phyloP scores from a whole-genome alignment of 2,329 filamentous ascomycete species.

The Cercospora berteroae region DNA sequence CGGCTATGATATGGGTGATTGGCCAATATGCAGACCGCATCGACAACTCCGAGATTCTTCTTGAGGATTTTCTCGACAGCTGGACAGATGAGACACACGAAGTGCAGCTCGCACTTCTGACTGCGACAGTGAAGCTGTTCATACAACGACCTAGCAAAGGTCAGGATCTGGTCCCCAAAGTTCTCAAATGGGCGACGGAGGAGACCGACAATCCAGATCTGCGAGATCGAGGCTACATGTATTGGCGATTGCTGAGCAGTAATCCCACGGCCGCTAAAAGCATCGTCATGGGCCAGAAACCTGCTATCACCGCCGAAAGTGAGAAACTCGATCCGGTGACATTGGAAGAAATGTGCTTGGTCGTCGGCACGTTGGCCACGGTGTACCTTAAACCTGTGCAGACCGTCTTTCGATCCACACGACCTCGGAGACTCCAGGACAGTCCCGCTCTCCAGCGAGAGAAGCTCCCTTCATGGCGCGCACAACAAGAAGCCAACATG shows the following conservation, averaged over 20 bases:
- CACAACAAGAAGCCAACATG: conserved; percentile 36
- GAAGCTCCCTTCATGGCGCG: conserved; percentile 57
- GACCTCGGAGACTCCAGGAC: conserved; percentile 74
- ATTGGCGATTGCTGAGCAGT: conserved; percentile 93
- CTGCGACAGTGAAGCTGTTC: conserved; percentile 95
- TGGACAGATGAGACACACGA: conserved; percentile 95
- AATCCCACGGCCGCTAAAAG: conserved; percentile 82
- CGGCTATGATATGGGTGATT: conserved; percentile 99
- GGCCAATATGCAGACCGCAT: conserved; percentile 97
- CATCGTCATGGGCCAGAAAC: conserved; percentile 97
- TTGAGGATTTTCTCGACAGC: conserved; percentile 92
- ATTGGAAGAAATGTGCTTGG: conserved; percentile 94
- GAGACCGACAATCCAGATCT: conserved; percentile 99
- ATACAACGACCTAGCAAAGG: conserved; percentile 95
- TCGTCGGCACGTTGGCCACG: conserved; percentile 91
- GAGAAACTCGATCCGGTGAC: conserved; percentile 90
- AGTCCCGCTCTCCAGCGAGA: conserved; percentile 82
- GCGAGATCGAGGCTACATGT: conserved; percentile 96
- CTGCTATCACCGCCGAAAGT: conserved; percentile 90
- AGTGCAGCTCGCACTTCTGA: conserved; percentile 89
- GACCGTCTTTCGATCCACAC: conserved; percentile 88
- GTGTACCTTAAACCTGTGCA: conserved; percentile 98
- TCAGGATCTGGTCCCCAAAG: conserved; percentile 87
- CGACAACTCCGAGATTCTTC: conserved; percentile 88
- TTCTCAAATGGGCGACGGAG: conserved; percentile 97